Base-by-base conservation (phyloP, 495 filamentous ascomycete genomes). In the Halenospora varia region DNA sequence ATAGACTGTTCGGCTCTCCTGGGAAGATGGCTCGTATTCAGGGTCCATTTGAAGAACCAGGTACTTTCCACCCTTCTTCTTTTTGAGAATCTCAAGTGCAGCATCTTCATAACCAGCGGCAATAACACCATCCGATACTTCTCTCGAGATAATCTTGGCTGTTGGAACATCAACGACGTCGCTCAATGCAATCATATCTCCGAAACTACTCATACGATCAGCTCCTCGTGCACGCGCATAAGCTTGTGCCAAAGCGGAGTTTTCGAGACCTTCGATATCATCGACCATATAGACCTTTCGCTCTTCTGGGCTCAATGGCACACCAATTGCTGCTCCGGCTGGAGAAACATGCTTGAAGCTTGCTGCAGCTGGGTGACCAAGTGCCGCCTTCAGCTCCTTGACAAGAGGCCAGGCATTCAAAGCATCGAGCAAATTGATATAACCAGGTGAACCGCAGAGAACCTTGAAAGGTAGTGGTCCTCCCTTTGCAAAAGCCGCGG, bases 341-440 rank as follows among this genome's bases (percentile, higher is more conserved):
- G 94, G 94, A 3, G 95, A 97, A 40, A 97, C 94, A 69, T 97
- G 95, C 82, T 98, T 98, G 86, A 98, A 98, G 71, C 89, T 95
- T 49, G 94, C 93, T 18, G 94, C 95, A 23, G 94, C 94, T n/a
- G 95, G 89, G 68, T 85, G 83, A 62, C 86, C 82, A 2, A 96
- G 82, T 26, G 92, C 88, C 57, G 85, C 77, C 80, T 93, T 94
- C 59, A 98, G 80, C 77, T 98, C 94, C 81, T 96, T 97, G 53
- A 98, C 94, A 25, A 98, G 74, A 3, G 88, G 88, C 94, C 94
- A 98, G 55, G 91, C 88, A 75, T 98, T 98, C 64, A 98, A 83
- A 47, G 92, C 91, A 73, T 98, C 94, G 17, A 98, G 83, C 29
- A 98, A 81, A 75, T 98, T 97, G 74, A 97, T 91, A 72, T 97